phyloP scores from a whole-genome alignment of 2,329 filamentous ascomycete species.

The Phialophora chinensis region DNA sequence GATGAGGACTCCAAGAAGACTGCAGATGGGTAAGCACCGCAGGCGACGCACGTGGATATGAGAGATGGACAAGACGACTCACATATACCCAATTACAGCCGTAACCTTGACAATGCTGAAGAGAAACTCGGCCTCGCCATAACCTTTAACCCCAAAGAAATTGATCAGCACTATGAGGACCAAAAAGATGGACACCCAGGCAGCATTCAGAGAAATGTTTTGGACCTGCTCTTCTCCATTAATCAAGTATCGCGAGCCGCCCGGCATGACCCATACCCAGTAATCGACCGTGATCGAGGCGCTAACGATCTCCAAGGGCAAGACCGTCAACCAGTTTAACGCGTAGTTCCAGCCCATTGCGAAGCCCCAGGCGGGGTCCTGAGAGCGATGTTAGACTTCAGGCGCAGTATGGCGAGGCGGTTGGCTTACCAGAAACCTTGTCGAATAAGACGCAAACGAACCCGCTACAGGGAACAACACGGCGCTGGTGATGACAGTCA shows the following conservation, averaged over 20 bases:
- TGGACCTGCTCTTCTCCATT: slow-evolving; percentile 29
- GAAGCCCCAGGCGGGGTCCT: slow-evolving; percentile 68
- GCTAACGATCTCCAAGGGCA: slow-evolving; percentile 82
- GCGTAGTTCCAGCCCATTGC: slow-evolving; percentile 67
- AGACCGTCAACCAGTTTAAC: slow-evolving; percentile 79
- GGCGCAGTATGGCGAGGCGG: background rate
- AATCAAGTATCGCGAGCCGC: slow-evolving; percentile 19
- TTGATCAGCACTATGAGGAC: slow-evolving; percentile 75
- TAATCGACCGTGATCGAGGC: slow-evolving; percentile 79
- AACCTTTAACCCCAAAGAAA: slow-evolving; percentile 80
- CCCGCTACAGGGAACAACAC: slow-evolving; percentile 90
- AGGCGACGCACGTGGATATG: background rate
- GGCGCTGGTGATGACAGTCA: slow-evolving; percentile 50
- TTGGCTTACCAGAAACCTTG: slow-evolving; percentile 69
- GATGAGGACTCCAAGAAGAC: slow-evolving; percentile 76
- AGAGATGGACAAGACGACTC: slow-evolving; percentile 40
- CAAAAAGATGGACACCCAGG: slow-evolving; percentile 74
- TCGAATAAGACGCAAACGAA: slow-evolving; percentile 90
- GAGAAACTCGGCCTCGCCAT: slow-evolving; percentile 82
- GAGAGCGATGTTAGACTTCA: slow-evolving; percentile 7
- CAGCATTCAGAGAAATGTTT: slow-evolving; percentile 45
- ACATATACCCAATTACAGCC: slow-evolving; percentile 82
- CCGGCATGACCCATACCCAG: slow-evolving; percentile 57
- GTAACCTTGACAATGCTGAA: slow-evolving; percentile 81
- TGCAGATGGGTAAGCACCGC: slow-evolving; percentile 42